Evolutionary conservation across 768 basidiomycete genomes (phyloP).

Genomic region (Amyloporia xantha): DNA sequence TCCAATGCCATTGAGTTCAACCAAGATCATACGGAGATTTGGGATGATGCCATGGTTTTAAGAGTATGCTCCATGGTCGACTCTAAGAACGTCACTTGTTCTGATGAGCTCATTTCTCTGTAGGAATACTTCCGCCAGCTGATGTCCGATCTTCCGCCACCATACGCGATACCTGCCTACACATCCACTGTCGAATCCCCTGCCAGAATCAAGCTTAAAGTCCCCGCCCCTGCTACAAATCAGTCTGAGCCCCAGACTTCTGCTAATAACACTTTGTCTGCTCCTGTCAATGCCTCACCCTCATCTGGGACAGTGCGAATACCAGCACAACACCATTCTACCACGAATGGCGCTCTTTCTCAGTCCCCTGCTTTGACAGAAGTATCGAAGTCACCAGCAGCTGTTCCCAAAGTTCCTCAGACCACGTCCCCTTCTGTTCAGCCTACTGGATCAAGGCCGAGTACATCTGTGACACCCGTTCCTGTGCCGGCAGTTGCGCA

Average conservation of each 20-base stretch:
- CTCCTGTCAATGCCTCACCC: constrained; percentile 7
- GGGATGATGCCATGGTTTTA: constrained; percentile 68
- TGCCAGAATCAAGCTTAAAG: constrained; percentile 69
- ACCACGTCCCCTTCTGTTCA: constrained; percentile 16
- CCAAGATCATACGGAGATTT: constrained; percentile 75
- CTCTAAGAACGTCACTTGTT: background rate
- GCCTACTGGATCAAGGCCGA: constrained; percentile 18
- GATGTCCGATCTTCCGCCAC: constrained; percentile 72
- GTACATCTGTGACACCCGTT: constrained; percentile 4
- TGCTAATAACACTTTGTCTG: background rate
- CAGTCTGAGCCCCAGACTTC: constrained; percentile 14
- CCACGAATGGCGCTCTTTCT: background rate
- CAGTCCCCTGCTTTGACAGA: constrained; percentile 1
- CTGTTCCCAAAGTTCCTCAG: constrained; percentile 16
- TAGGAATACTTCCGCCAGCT: constrained; percentile 71
- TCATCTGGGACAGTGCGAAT: constrained; percentile 3
- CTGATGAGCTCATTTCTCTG: constrained; percentile 6
- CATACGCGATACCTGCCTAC: constrained; percentile 59
- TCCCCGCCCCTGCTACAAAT: constrained; percentile 39
- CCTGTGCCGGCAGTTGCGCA: constrained; percentile 16
- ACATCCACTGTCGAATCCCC: constrained; percentile 33
- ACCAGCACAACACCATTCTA: constrained; percentile 1
- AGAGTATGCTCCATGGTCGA: no score
- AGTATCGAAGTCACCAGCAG: constrained; percentile 5
- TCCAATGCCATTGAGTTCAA: constrained; percentile 87